These are phyloP conservation scores for Fusarium staphyleae DNA, from an alignment of 2,329 filamentous ascomycete species.

Conservation along the genomic window DNA sequence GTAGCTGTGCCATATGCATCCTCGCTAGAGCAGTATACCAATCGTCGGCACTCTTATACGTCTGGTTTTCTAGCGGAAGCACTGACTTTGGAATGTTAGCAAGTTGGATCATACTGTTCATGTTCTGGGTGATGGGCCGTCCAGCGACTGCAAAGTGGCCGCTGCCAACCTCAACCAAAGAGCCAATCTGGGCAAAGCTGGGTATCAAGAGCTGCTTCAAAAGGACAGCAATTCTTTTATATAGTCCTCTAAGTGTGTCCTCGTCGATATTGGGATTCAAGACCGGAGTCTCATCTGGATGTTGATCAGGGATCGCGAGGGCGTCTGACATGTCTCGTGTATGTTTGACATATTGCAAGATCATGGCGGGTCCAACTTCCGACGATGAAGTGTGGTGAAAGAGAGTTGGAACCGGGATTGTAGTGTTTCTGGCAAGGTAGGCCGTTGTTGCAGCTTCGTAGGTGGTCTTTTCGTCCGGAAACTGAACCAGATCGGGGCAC, in stretches of 20 bases:
- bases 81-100: constrained; percentile 40
- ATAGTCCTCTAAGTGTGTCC: neutral
- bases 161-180: constrained; percentile 41
- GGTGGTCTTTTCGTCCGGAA: constrained; percentile 6
- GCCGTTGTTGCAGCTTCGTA: constrained; percentile 7
- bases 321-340: constrained; percentile 5
- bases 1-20: constrained; percentile 50
- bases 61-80: constrained; percentile 32
- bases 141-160: constrained; percentile 40
- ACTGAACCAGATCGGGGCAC: constrained; percentile 9
- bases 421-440: constrained; percentile 1
- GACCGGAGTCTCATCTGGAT: neutral
- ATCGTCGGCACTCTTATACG: constrained; percentile 42
- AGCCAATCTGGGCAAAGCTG: constrained; percentile 50
- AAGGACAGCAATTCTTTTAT: constrained; percentile 1
- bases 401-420: neutral
- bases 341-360: neutral
- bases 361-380: neutral
- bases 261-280: constrained; percentile 4
- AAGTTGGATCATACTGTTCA: constrained; percentile 49
- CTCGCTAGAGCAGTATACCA: constrained; percentile 51
- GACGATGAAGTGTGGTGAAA: neutral
- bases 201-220: constrained; percentile 48
- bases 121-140: constrained; percentile 51
- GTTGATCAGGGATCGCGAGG: neutral